phyloP scores from a whole-genome alignment of 768 basidiomycete species.

The Kwoniella bestiolae region DNA sequence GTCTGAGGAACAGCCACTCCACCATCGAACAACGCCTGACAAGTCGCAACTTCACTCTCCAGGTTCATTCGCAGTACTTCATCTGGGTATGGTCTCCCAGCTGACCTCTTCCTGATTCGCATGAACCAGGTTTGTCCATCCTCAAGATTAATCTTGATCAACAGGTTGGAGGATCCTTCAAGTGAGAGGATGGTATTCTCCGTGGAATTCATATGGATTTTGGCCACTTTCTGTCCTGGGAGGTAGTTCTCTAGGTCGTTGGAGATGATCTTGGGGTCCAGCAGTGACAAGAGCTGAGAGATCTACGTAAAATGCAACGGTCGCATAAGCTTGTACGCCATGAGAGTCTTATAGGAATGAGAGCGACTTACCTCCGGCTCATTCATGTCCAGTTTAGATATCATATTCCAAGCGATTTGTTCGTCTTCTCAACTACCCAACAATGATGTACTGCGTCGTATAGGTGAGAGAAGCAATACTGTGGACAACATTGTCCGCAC shows the following conservation, averaged over 20 bases:
- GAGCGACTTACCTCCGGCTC: too few species aligned
- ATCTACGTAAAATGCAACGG: not conserved
- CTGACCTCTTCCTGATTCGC: not conserved
- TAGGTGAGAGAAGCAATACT: slow-evolving; percentile 5
- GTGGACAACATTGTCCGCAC: not conserved
- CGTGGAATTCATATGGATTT: not conserved
- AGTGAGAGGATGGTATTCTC: not conserved
- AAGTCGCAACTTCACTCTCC: slow-evolving; percentile 8
- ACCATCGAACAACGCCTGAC: not conserved
- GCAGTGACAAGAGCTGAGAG: not conserved
- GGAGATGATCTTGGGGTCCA: not conserved
- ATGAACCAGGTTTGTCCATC: slow-evolving; percentile 13
- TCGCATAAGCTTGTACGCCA: too few species aligned
- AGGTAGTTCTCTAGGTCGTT: not conserved
- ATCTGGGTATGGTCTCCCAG: not conserved
- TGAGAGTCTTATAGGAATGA: too few species aligned
- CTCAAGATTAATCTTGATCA: slow-evolving; percentile 9
- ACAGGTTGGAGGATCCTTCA: not conserved
- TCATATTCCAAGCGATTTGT: too few species aligned
- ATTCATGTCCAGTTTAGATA: too few species aligned
- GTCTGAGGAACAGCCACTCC: not conserved
- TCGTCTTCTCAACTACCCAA: not conserved
- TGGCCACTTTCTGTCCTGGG: not conserved
- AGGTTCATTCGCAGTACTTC: slow-evolving; percentile 1
- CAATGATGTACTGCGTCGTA: not conserved